Evolutionary conservation across 2,329 filamentous ascomycete species (phyloP).

Genomic region (Dactylellina drechsleri): DNA sequence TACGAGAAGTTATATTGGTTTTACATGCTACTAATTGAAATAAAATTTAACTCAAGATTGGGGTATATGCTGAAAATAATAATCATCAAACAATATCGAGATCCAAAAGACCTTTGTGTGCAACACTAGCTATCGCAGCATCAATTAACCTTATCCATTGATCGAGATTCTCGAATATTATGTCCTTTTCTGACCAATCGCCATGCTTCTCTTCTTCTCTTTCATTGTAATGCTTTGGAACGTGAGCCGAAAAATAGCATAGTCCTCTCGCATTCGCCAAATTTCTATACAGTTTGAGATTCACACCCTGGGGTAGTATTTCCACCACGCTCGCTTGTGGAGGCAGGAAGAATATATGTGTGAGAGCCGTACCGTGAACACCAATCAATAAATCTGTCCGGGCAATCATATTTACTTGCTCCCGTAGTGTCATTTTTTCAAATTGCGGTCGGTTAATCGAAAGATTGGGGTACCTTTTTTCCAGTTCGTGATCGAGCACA

Average conservation of each 20-base stretch:
- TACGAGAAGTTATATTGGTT: too few species aligned
- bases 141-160: slow-evolving; percentile 58
- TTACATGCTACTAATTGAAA: too few species aligned
- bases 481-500: slow-evolving; percentile 59
- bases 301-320: slow-evolving; percentile 62
- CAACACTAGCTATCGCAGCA: slow-evolving; percentile 53
- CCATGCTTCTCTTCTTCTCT: too few species aligned
- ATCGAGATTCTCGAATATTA: slow-evolving; percentile 14
- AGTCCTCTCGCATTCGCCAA: slow-evolving; percentile 62
- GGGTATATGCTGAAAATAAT: too few species aligned
- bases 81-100: slow-evolving; percentile 6
- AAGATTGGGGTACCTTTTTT: slow-evolving; percentile 57
- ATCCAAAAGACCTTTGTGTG: slow-evolving; percentile 34
- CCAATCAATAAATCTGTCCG: slow-evolving; percentile 64
- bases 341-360: slow-evolving; percentile 59
- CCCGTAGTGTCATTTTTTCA: slow-evolving; percentile 60
- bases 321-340: slow-evolving; percentile 61
- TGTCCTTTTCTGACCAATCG: too few species aligned
- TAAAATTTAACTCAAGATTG: too few species aligned
- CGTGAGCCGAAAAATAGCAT: slow-evolving; percentile 62
- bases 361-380: slow-evolving; percentile 64
- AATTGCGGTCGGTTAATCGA: slow-evolving; percentile 62
- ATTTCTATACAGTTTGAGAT: slow-evolving; percentile 63
- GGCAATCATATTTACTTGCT: slow-evolving; percentile 61
- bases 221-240: slow-evolving; percentile 7